Percentiles rank a stretch among this genome's conserved stretches.
phyloP scores from a whole-genome alignment of 352 stramenopile genomes.

The Phytophthora chlamydospora region DNA sequence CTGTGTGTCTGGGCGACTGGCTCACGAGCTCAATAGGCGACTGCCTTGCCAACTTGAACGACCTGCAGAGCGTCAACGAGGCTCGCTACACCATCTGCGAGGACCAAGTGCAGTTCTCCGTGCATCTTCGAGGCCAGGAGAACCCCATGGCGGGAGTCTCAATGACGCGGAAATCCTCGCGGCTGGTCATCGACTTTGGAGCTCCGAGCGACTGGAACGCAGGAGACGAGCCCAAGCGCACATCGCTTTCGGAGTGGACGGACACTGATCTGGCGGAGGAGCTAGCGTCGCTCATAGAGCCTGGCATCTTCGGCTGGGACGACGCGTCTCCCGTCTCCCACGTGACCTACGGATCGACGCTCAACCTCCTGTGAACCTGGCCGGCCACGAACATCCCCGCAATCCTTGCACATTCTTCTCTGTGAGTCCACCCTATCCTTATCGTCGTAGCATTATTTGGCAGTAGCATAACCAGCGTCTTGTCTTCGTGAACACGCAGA shows the following conservation, averaged over 20 bases:
- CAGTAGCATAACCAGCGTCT: slow-evolving; percentile 26
- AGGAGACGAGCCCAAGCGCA: slow-evolving; percentile 38
- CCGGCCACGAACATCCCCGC: slow-evolving; percentile 3
- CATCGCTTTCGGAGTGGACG: slow-evolving; percentile 39
- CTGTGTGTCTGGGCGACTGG: slow-evolving; percentile 22
- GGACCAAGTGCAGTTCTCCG: slow-evolving; percentile 22
- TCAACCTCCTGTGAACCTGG: slow-evolving; percentile 29
- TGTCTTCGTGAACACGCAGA: slow-evolving; percentile 25
- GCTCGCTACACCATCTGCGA: slow-evolving; percentile 20
- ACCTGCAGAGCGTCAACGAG: slow-evolving; percentile 20
- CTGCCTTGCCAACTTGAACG: slow-evolving; percentile 11
- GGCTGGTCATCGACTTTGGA: slow-evolving; percentile 60
- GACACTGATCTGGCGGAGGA: slow-evolving; percentile 55
- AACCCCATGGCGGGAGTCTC: slow-evolving; percentile 18
- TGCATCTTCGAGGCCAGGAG: slow-evolving; percentile 23
- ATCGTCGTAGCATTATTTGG: slow-evolving; percentile 15
- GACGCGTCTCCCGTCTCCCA: slow-evolving; percentile 14
- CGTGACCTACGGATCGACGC: slow-evolving; percentile 21
- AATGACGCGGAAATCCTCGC: slow-evolving; percentile 28
- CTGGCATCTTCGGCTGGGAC: slow-evolving; percentile 31
- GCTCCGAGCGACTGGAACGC: slow-evolving; percentile 50
- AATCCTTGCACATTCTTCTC: slow-evolving; percentile 18
- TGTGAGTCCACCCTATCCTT: slow-evolving; percentile 23
- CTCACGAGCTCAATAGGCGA: slow-evolving; percentile 4
- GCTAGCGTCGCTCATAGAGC: slow-evolving; percentile 34